Conservation (phyloP, 1,139 yeast species). For the Geotrichum siamense region DNA sequence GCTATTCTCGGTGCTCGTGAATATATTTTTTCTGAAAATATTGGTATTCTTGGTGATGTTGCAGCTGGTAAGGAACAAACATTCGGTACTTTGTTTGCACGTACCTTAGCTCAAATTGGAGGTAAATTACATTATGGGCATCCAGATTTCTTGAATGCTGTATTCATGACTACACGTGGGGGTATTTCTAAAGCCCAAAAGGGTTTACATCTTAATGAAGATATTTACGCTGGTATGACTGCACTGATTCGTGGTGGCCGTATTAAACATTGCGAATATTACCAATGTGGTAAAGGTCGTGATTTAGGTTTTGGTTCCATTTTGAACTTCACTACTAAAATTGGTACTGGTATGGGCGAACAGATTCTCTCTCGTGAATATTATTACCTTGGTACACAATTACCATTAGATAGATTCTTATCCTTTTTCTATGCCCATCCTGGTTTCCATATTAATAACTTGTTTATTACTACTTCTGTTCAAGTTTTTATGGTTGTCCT, state of each 20-base stretch:
- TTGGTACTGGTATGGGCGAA: conserved; percentile 99
- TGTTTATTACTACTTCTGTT: conserved; percentile 89
- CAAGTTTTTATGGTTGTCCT: conserved; percentile 88
- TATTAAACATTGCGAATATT: conserved; percentile 97
- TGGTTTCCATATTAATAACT: conserved; percentile 96
- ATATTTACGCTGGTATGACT: conserved; percentile 99
- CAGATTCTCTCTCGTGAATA: conserved; percentile 98
- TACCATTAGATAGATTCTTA: conserved; percentile 93
- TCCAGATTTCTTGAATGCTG: conserved; percentile 95
- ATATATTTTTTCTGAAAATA: conserved; percentile 96
- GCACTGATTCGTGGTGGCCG: conserved; percentile 98
- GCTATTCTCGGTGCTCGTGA: conserved; percentile 99
- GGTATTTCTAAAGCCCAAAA: conserved; percentile 99
- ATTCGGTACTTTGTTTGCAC: conserved; percentile 94
- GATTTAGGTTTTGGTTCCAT: conserved; percentile 99
- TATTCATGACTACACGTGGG: conserved; percentile 96
- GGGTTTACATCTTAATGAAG: conserved; percentile 97
- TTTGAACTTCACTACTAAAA: conserved; percentile 96
- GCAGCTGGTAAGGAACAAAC: conserved; percentile 99
- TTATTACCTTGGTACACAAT: conserved; percentile 93
- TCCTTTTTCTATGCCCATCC: conserved; percentile 98
- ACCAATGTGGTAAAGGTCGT: conserved; percentile 99
- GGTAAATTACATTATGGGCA: conserved; percentile 99
- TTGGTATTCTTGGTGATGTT: conserved; percentile 98
- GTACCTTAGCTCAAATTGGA: conserved; percentile 97